Conservation (phyloP, 768 basidiomycete species). For the Tylopilus plumbeoviolaceoides region DNA sequence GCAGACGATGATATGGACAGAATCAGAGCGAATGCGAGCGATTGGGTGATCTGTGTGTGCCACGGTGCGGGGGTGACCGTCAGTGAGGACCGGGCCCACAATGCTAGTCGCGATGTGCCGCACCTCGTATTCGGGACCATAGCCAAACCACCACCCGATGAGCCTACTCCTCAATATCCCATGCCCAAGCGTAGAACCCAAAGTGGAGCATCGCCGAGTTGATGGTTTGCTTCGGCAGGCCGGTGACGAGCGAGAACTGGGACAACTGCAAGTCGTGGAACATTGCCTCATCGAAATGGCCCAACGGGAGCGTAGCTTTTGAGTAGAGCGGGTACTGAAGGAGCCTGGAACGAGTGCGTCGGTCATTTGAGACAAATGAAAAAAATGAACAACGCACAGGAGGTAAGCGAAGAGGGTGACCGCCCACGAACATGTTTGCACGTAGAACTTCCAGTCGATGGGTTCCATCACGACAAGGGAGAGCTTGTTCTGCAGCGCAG, state of each 20-base stretch:
- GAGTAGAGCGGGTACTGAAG: conserved; percentile 87
- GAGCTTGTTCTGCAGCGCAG: conserved; percentile 54
- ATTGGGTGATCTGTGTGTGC: conserved; percentile 70
- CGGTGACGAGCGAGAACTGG: conserved; percentile 69
- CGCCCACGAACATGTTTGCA: conserved; percentile 71
- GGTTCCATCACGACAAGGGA: conserved; percentile 69
- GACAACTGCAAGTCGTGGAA: conserved; percentile 90
- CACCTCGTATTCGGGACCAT: conserved; percentile 72
- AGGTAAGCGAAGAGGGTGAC: no score
- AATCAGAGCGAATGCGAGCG: conserved; percentile 69
- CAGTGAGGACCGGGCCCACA: no score
- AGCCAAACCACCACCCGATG: conserved; percentile 52
- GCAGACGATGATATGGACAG: conserved; percentile 62
- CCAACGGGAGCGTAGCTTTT: conserved; percentile 64
- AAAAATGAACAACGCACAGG: conserved; percentile 15
- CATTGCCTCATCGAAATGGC: conserved; percentile 61
- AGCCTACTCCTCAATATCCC: conserved; percentile 56
- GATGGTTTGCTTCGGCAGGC: conserved; percentile 67
- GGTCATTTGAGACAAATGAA: background rate
- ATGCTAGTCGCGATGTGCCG: no score
- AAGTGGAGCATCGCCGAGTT: conserved; percentile 69
- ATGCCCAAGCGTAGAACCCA: conserved; percentile 81
- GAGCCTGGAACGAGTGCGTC: conserved; percentile 33
- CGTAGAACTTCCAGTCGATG: conserved; percentile 78
- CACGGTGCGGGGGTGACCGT: no score